Conservation (phyloP, 805 yeast species). For the Wickerhamiella allomyrinae region DNA sequence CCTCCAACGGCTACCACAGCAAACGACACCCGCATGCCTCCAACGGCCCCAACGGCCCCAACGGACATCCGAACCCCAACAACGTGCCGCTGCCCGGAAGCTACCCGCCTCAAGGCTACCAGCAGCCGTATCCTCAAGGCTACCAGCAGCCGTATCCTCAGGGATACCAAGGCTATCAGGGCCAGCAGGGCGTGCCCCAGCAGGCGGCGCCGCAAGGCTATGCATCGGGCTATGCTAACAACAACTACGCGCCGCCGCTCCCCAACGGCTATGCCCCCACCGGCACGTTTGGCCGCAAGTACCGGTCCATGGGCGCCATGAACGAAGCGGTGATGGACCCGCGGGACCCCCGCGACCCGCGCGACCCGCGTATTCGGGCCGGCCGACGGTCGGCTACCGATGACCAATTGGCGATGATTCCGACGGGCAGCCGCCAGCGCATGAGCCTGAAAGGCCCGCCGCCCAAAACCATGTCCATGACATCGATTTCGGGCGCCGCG, state of each 20-base stretch:
- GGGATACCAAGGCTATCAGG: not conserved
- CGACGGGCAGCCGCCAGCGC: not conserved
- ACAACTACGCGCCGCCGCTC: not conserved
- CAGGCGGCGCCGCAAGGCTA: no score
- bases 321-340: not conserved
- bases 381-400: not conserved
- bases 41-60: no score
- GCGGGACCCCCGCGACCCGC: not conserved
- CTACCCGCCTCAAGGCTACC: no score
- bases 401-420: not conserved
- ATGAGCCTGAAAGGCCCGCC: conserved; percentile 2
- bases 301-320: not conserved
- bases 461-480: conserved; percentile 14
- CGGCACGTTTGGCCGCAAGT: not conserved
- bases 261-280: not conserved
- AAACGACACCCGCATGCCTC: no score
- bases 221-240: no score
- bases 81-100: no score
- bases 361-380: not conserved
- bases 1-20: no score
- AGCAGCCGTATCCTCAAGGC: no score
- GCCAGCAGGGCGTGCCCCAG: not conserved
- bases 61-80: no score
- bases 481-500: conserved; percentile 9
- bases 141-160: no score